Conservation (phyloP, 2,329 filamentous ascomycete species). For the Colletotrichum nymphaeae region DNA sequence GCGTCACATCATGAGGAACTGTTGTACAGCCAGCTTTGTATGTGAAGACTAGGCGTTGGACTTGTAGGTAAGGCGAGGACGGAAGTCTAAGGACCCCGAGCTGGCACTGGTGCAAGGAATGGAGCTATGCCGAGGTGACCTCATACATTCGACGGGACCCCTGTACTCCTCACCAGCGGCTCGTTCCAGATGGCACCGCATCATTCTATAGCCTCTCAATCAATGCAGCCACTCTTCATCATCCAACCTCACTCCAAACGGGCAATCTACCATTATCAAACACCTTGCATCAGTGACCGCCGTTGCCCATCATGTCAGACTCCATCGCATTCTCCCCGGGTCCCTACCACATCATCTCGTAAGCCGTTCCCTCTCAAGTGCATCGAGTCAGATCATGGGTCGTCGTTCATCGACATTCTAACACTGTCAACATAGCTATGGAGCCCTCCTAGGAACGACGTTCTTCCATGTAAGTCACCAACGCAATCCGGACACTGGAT, state of each 20-base stretch:
- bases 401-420: conserved; percentile 22
- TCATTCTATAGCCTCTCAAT: not conserved
- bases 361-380: conserved; percentile 40
- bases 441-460: conserved; percentile 85
- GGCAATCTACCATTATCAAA: not conserved
- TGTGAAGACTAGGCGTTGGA: not conserved
- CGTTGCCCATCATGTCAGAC: conserved; percentile 52
- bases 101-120: not conserved
- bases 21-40: not conserved
- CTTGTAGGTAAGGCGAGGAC: not conserved
- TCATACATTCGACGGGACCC: conserved; percentile 31
- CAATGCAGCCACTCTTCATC: not conserved
- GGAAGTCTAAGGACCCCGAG: too few relatives aligned
- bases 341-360: conserved; percentile 83
- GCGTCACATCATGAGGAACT: not conserved
- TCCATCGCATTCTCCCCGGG: conserved; percentile 71
- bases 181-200: conserved; percentile 18
- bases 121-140: conserved; percentile 31
- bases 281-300: not conserved
- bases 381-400: conserved; percentile 8
- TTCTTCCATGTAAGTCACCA: conserved; percentile 78
- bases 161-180: conserved; percentile 24
- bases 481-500: too few relatives aligned
- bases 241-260: not conserved
- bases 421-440: conserved; percentile 71